Percentiles rank a stretch among this genome's conserved stretches.
Evolutionary conservation across 1,284 basidiomycete species (phyloP).

Genomic region (Austropuccinia psidii): DNA sequence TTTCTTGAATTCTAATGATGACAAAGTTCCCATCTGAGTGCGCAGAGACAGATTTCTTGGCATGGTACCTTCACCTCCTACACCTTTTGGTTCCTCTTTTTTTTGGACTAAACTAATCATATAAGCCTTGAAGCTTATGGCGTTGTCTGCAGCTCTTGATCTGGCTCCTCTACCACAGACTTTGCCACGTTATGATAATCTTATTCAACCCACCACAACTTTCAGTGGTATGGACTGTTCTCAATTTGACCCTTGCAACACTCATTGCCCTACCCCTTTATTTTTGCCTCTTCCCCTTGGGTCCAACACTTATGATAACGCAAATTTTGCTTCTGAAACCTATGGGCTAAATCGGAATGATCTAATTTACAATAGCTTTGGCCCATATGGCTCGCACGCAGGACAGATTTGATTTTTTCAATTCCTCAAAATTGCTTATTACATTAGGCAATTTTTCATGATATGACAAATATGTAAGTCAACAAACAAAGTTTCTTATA

Average conservation of each 20-base stretch:
- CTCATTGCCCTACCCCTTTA: constrained; percentile 56
- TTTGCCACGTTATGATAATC: constrained; percentile 59
- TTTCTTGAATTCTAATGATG: constrained; percentile 74
- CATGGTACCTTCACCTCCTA: constrained; percentile 54
- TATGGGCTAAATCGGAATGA: not conserved
- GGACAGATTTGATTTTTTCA: no score
- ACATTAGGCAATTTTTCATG: no score
- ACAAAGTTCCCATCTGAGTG: constrained; percentile 61
- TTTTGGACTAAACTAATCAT: constrained; percentile 37
- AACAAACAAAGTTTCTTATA: no score
- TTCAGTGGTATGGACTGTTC: constrained; percentile 75
- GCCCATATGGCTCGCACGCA: not conserved
- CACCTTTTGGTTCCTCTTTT: constrained; percentile 4
- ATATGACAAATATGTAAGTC: no score
- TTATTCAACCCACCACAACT: constrained; percentile 54
- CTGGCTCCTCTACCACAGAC: constrained; percentile 79
- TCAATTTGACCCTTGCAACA: constrained; percentile 57
- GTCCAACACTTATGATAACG: not conserved
- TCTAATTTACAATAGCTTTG: not conserved
- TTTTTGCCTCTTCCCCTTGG: not conserved
- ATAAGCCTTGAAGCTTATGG: constrained; percentile 57
- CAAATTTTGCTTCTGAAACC: not conserved
- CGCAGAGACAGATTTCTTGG: constrained; percentile 51
- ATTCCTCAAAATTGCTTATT: no score
- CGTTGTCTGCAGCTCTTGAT: constrained; percentile 85